Evolutionary conservation across 805 yeast species (phyloP), one percentile per base, ranked within the genome.

Genomic region (Vanderwaltozyma tropicalis): DNA sequence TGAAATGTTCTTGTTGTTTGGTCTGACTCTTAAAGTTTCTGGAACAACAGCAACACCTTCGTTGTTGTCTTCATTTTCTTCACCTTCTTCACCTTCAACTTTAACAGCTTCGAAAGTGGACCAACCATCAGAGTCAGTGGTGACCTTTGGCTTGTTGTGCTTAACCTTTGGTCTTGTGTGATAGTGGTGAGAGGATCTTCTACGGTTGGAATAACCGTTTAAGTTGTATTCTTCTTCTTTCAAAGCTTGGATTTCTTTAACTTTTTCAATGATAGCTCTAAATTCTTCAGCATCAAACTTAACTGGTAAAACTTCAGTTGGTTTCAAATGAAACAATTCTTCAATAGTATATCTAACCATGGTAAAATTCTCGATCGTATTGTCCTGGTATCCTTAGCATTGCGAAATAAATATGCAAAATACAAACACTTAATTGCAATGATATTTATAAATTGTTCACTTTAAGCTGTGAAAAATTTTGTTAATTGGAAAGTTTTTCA

Each of bases 61-160:
- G n/a, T n/a, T n/a, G n/a, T n/a, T 18, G 9, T 11, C 18, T 50
- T 66, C 66, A 34, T 63, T 55, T 36, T 62, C 59, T 42, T 68
- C 68, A 22, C 30, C 48, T 24, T 39, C 49, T 16, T 38, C 48
- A 19, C 40, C 43, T 20, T 47, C 46, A 34, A 49, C 46, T 27
- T 50, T 55, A 18, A 44, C 52, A 21, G 43, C 42, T 48, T 75
- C 76, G 41, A 72, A 68, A 17, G 89, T 79, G 41, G 81, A 81
- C 89, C 92, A 83, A 32, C 94, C 94, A 44, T 83, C 89, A 41
- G 78, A 81, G 54, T 82, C 94, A 26, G 79, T 57, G 15, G 70
- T 65, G 26, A 66, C 67, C 45, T 62, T 63, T 43, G 68, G 69
- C 48, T 65, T 67, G 61, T 72, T 71, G 54, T 72, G 77, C 54